phyloP scores from a whole-genome alignment of 805 yeast genomes.

The Zygosaccharomyces kombuchaensis region DNA sequence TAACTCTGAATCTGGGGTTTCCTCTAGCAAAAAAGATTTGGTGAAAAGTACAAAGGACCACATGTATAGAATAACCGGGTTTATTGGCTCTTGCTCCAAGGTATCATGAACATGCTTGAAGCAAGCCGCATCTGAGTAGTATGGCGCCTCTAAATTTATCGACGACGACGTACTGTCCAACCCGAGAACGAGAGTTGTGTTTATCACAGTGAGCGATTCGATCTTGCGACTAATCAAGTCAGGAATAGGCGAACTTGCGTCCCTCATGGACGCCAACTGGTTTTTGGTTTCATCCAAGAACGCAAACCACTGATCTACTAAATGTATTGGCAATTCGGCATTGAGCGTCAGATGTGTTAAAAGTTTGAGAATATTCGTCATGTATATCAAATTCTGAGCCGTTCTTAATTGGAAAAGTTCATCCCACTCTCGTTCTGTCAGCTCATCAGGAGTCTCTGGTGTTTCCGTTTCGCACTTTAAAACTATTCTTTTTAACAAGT shows the following conservation, averaged over 20 bases:
- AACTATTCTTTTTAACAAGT: conserved; percentile 9
- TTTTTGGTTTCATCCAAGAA: conserved; percentile 37
- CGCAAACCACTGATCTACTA: conserved; percentile 51
- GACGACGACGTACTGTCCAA: conserved; percentile 47
- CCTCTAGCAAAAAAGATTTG: conserved; percentile 44
- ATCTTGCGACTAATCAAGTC: conserved; percentile 30
- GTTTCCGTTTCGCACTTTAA: conserved; percentile 4
- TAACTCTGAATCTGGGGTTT: conserved; percentile 30
- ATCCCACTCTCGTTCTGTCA: conserved; percentile 11
- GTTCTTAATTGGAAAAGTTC: conserved; percentile 22
- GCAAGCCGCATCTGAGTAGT: conserved; percentile 38
- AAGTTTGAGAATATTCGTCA: conserved; percentile 36
- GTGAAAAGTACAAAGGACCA: conserved; percentile 64
- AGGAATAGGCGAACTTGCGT: conserved; percentile 11
- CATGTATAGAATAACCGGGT: conserved; percentile 52
- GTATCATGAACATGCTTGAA: conserved; percentile 41
- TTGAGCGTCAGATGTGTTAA: conserved; percentile 41
- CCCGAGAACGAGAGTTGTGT: conserved; percentile 53
- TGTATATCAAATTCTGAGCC: conserved; percentile 34
- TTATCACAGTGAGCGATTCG: conserved; percentile 45
- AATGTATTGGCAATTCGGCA: conserved; percentile 32
- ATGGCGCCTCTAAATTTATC: conserved; percentile 38
- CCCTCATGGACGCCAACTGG: conserved; percentile 2
- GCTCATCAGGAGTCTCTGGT: background rate
- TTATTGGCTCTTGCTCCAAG: conserved; percentile 37